Conservation (phyloP, 176 grass and related monocot species). For the Avena atlantica region DNA sequence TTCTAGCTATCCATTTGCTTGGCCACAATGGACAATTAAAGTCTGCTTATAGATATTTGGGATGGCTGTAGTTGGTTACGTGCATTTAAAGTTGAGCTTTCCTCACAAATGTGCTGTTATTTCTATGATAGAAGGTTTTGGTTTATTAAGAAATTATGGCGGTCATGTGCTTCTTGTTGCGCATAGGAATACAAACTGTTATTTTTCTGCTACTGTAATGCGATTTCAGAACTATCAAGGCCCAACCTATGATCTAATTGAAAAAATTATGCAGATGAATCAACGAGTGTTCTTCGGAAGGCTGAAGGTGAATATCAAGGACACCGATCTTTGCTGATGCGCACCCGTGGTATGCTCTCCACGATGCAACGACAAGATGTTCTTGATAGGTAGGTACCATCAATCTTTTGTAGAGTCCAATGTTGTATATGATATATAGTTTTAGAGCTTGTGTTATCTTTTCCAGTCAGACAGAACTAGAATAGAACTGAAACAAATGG, state of each 20-base stretch:
- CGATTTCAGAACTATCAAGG: slow-evolving; percentile 19
- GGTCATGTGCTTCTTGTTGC: background rate
- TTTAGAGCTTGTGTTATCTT: background rate
- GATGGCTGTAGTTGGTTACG: background rate
- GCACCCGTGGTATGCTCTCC: slow-evolving; percentile 76
- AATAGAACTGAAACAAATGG: slow-evolving; percentile 3
- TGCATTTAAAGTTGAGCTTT: slow-evolving; percentile 1
- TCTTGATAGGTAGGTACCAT: slow-evolving; percentile 72
- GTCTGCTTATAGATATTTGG: background rate
- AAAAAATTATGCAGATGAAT: slow-evolving; percentile 72
- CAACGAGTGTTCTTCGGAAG: slow-evolving; percentile 66
- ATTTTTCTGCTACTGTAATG: background rate
- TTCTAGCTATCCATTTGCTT: slow-evolving; percentile 20
- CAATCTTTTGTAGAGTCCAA: slow-evolving; percentile 1
- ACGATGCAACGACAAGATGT: slow-evolving; percentile 86
- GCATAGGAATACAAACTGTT: background rate
- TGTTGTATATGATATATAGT: background rate
- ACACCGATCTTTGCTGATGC: slow-evolving; percentile 82
- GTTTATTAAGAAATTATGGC: background rate
- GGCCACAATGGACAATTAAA: background rate
- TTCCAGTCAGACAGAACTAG: background rate
- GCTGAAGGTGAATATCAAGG: slow-evolving; percentile 95
- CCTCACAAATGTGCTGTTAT: background rate
- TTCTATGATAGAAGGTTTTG: background rate
- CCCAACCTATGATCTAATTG: background rate